Conservation (phyloP, 208 protist genomes). For the Histomonas meleagridis region DNA sequence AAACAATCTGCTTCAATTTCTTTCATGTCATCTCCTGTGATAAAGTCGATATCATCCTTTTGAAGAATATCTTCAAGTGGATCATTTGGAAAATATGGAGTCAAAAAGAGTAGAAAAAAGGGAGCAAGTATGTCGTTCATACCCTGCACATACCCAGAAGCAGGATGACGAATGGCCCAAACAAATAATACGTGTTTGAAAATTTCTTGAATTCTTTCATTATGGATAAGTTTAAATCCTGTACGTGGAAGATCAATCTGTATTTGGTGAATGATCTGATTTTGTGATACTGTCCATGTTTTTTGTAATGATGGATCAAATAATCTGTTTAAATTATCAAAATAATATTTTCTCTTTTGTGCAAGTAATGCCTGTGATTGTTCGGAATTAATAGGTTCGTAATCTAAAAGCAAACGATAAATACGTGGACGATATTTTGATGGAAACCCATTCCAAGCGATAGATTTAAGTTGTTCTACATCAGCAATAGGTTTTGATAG, state of each 20-base stretch:
- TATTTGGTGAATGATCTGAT: not conserved
- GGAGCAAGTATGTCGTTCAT: slow-evolving; percentile 75
- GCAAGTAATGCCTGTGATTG: not conserved
- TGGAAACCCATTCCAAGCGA: not conserved
- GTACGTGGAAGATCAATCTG: not conserved
- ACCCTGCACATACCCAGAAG: slow-evolving; percentile 75
- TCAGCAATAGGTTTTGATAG: not conserved
- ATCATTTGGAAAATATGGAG: not conserved
- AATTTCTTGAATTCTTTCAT: not conserved
- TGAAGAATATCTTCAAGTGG: not conserved
- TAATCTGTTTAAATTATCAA: not conserved
- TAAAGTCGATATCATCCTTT: not conserved
- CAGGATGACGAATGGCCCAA: slow-evolving; percentile 73
- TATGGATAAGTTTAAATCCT: not conserved
- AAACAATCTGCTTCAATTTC: slow-evolving; percentile 70
- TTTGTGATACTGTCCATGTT: not conserved
- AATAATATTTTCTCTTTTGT: not conserved
- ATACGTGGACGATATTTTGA: not conserved
- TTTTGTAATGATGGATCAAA: not conserved
- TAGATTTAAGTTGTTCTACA: not conserved
- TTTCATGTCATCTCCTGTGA: slow-evolving; percentile 35
- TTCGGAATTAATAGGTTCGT: not conserved
- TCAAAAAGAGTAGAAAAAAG: slow-evolving; percentile 66
- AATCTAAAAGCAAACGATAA: not conserved
- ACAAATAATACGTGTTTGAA: slow-evolving; percentile 59